Conservation (phyloP, 768 basidiomycete genomes). For the Leccinum ochraceum region DNA sequence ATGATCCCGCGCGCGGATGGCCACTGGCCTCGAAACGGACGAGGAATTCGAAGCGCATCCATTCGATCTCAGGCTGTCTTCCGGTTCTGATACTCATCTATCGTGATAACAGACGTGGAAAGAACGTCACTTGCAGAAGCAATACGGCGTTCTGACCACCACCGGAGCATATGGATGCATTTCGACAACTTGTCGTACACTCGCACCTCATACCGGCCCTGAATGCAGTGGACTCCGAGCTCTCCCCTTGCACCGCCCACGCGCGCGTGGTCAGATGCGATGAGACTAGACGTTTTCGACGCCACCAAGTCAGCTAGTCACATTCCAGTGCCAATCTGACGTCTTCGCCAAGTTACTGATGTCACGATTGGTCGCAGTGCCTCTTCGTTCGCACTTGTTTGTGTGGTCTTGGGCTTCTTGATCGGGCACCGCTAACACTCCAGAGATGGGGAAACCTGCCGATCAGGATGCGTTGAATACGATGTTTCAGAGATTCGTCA, state of each 20-base stretch:
- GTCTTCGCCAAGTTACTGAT: not conserved
- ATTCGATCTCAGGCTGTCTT: not conserved
- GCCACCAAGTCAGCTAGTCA: not conserved
- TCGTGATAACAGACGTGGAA: not conserved
- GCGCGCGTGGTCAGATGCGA: not conserved
- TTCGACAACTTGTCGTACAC: not conserved
- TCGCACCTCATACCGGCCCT: not conserved
- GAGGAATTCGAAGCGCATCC: not conserved
- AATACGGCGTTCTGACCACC: not conserved
- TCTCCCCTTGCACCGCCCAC: not conserved
- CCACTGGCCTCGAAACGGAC: constrained; percentile 1
- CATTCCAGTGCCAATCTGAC: not conserved
- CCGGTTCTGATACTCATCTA: not conserved
- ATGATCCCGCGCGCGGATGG: constrained; percentile 6
- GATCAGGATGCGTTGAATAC: not conserved
- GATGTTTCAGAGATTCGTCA: not conserved
- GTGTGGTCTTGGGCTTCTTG: not conserved
- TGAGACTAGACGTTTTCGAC: not conserved
- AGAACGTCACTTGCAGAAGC: not conserved
- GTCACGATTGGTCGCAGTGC: not conserved
- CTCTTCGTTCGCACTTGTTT: not conserved
- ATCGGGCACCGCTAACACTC: not conserved
- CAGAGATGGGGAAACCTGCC: not conserved
- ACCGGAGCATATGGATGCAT: not conserved
- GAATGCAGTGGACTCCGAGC: not conserved